Conservation (phyloP, 345 rosid species). For the Carallia brachiata region DNA sequence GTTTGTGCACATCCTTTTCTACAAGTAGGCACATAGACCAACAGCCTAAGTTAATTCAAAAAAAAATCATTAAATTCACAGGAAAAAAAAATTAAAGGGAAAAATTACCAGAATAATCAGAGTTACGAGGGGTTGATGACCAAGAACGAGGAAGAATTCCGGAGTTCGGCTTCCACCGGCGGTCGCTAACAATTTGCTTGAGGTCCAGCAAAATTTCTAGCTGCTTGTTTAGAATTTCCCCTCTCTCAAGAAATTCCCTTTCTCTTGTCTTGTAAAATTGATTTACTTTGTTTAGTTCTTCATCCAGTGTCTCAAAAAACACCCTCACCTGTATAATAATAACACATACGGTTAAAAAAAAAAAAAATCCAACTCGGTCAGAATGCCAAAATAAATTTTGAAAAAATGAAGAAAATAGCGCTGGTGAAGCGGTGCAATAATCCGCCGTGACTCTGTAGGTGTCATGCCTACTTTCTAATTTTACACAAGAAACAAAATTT, state of each 20-base stretch:
- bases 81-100: not conserved
- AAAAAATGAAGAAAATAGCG: too few species aligned
- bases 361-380: too few species aligned
- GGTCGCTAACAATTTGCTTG: conserved; percentile 50
- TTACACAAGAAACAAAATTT: not conserved
- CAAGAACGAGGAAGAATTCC: conserved; percentile 39
- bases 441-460: too few species aligned
- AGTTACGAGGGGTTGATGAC: conserved; percentile 48
- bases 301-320: conserved; percentile 68
- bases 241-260: conserved; percentile 77
- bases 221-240: conserved; percentile 69
- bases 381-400: too few species aligned
- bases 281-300: conserved; percentile 84
- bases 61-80: not conserved
- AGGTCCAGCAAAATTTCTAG: conserved; percentile 59
- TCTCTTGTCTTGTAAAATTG: conserved; percentile 72
- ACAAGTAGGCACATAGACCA: too few species aligned
- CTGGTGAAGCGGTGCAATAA: too few species aligned
- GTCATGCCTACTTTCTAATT: too few species aligned
- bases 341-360: too few species aligned
- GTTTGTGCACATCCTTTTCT: too few species aligned
- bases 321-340: conserved; percentile 44
- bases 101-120: conserved; percentile 61
- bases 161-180: conserved; percentile 40
- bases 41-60: too few species aligned